These are phyloP conservation scores for Aspergillus sclerotiicarbonarius DNA, from an alignment of 495 filamentous ascomycete species.

Conservation along the genomic window DNA sequence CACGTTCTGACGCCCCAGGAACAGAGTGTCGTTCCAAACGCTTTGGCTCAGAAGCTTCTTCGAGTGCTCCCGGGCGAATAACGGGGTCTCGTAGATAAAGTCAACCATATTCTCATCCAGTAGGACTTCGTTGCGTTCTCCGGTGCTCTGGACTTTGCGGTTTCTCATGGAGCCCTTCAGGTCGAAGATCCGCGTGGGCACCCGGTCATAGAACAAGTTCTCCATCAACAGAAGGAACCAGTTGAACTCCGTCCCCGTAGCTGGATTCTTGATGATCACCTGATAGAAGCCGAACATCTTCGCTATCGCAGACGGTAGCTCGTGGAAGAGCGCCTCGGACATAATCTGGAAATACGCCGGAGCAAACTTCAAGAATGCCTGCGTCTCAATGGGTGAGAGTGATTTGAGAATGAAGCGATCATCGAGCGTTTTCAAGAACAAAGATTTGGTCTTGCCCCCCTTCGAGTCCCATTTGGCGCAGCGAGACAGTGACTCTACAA, in stretches of 20 bases:
- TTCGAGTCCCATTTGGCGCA: slow-evolving; percentile 99
- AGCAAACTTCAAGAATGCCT: slow-evolving; percentile 91
- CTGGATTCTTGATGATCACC: slow-evolving; percentile 90
- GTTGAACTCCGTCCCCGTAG: slow-evolving; percentile 89
- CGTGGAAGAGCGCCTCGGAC: slow-evolving; percentile 93
- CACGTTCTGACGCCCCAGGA: slow-evolving; percentile 86
- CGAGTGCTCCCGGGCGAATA: slow-evolving; percentile 90
- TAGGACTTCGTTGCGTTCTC: slow-evolving; percentile 92
- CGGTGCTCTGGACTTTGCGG: slow-evolving; percentile 90
- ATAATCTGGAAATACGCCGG: slow-evolving; percentile 97
- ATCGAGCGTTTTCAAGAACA: slow-evolving; percentile 97
- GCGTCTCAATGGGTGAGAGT: slow-evolving; percentile 83
- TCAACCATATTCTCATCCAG: slow-evolving; percentile 99
- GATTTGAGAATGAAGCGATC: slow-evolving; percentile 92
- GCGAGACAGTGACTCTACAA: slow-evolving; percentile 90
- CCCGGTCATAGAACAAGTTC: slow-evolving; percentile 96
- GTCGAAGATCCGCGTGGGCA: slow-evolving; percentile 90
- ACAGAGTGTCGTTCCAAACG: slow-evolving; percentile 95
- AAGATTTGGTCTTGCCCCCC: slow-evolving; percentile 94
- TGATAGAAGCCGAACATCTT: slow-evolving; percentile 99
- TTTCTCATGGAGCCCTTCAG: slow-evolving; percentile 99
- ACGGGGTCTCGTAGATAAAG: slow-evolving; percentile 94
- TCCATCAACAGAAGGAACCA: slow-evolving; percentile 96
- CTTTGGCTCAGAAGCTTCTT: slow-evolving; percentile 82
- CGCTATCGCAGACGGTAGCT: slow-evolving; percentile 93